Evolutionary conservation across 345 rosid species (phyloP).

Genomic region (Pistacia vera): DNA sequence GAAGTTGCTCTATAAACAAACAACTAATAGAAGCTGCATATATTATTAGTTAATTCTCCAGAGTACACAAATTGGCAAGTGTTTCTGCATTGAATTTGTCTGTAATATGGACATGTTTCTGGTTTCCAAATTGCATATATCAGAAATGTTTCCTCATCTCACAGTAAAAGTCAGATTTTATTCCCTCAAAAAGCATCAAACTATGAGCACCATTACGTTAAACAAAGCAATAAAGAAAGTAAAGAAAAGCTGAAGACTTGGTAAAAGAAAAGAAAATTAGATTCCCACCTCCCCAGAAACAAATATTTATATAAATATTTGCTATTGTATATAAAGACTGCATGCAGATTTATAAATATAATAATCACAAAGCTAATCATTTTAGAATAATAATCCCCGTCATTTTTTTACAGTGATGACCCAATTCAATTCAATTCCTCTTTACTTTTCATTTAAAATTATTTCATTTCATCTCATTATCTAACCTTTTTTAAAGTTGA

Average conservation of each 20-base stretch:
- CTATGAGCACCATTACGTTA: constrained; percentile 10
- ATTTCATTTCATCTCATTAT: background rate
- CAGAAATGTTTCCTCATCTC: background rate
- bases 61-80: background rate
- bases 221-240: background rate
- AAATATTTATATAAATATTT: background rate
- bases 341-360: background rate
- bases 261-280: constrained; percentile 21
- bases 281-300: constrained; percentile 11
- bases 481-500: background rate
- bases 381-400: constrained; percentile 77
- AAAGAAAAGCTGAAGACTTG: constrained; percentile 17
- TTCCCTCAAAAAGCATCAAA: constrained; percentile 2
- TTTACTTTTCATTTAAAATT: constrained; percentile 13
- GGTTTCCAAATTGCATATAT: background rate
- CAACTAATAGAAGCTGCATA: too few species aligned
- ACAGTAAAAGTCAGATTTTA: background rate
- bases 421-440: constrained; percentile 10
- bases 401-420: constrained; percentile 34
- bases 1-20: too few species aligned
- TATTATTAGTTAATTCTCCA: too few species aligned
- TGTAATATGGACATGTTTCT: background rate
- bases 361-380: constrained; percentile 58
- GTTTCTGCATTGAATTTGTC: background rate
- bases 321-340: constrained; percentile 1